Base-by-base conservation (phyloP, 768 basidiomycete genomes). In the Lenzites betulinus region DNA sequence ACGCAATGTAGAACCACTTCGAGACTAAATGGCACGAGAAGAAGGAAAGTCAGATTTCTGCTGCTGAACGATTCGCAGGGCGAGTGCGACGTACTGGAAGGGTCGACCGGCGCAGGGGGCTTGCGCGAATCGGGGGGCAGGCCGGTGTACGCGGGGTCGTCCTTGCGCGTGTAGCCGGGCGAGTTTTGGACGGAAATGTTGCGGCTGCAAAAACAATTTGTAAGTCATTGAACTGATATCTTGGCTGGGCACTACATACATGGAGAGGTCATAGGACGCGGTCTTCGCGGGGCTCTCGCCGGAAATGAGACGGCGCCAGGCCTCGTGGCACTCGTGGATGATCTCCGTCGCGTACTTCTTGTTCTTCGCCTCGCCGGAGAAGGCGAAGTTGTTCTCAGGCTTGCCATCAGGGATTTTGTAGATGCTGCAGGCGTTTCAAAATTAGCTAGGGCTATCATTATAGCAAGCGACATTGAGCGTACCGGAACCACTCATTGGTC, bases 401-500 rank as follows among this genome's bases (percentile, higher is more conserved):
- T 95, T 94, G 67, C 92, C 93, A 74, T 95, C 93, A 73, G 93
- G 92, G 71, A 94, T 94, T 78, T 94, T 95, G 88, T 95, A 95
- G 76, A 95, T 94, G 75, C 92, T 93, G 56, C 26, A 48, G n/a
- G n/a, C n/a, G n/a, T n/a, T n/a, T n/a, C n/a, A n/a, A n/a, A n/a
- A n/a, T n/a, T n/a, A n/a, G n/a, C n/a, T n/a, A n/a, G n/a, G n/a
- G n/a, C n/a, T n/a, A n/a, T n/a, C n/a, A n/a, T n/a, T n/a, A n/a
- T n/a, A n/a, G n/a, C n/a, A n/a, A n/a, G n/a, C n/a, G n/a, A n/a
- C n/a, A n/a, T n/a, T n/a, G n/a, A n/a, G n/a, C 39, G 20, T 63
- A 89, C 90, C 93, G 84, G 91, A 99, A 98, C 97, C 97, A 99
- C 76, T 98, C 97, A 71, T 98, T 98, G 54, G 95, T 96, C 23